Base-by-base conservation (phyloP, 176 grass and related monocot genomes). In the Zoysia japonica region DNA sequence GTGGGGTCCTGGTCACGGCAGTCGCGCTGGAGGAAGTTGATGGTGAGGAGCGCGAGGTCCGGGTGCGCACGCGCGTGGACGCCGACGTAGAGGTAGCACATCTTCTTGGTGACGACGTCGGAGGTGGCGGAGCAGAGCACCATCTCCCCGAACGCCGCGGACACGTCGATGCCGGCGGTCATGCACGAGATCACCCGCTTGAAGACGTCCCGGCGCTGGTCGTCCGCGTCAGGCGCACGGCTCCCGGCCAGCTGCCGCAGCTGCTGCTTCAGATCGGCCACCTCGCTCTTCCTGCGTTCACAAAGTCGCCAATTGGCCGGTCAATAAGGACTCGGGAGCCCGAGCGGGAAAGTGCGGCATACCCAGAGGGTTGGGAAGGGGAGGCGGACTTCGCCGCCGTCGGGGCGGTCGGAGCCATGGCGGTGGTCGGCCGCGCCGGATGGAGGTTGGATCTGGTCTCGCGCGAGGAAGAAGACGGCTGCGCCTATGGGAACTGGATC, bases 141-240 rank as follows among this genome's bases (percentile, higher is more conserved):
- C 96, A 99, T 99, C 92, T 99, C 96, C 59, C 96, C 93, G 69
- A 99, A 99, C 68, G 92, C 90, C 9, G 96, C 82, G 12, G 96
- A 99, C 42, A 28, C 96, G 83, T 99, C 96, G 90, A 99, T 91
- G 51, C 96, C 96, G 16, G 91, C 90, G 15, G 96, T 99, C 96
- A 99, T 99, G 96, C 88, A 99, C 64, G 96, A 99, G 84, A 99
- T 99, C 82, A 99, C 96, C 76, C 90, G 90, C 84, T 99, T 99
- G 90, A 95, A 99, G 49, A 95, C 88, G 43, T 99, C 96, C 9
- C 96, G 84, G 37, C 89, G 93, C 39, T 91, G 82, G 59, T 93
- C 92, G n/a, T 99, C 96, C 3, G 96, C 89, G 28, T 87, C 96
- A 2, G 90, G 82, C 3, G 92, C 92, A 14, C 92, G 92, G 86